These are phyloP conservation scores for Spathaspora passalidarum DNA, from an alignment of 805 yeast species.

Conservation along the genomic window DNA sequence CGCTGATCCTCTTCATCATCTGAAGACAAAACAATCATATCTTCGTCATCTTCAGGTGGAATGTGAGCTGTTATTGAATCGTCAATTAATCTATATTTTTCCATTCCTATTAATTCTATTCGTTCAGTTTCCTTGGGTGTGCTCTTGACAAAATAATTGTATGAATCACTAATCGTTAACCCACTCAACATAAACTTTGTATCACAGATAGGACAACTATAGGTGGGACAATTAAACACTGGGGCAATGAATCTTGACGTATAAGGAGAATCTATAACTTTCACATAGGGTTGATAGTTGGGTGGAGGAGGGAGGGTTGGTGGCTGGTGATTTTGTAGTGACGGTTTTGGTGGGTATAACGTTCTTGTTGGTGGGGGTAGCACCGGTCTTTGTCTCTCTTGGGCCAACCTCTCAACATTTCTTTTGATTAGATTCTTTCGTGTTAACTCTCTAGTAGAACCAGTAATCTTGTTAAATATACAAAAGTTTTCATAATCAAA, in stretches of 20 bases:
- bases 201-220: constrained; percentile 43
- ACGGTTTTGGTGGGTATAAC: neutral
- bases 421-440: constrained; percentile 18
- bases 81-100: constrained; percentile 31
- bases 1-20: constrained; percentile 25
- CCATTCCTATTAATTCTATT: constrained; percentile 34
- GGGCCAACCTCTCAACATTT: constrained; percentile 6
- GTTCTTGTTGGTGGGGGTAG: constrained; percentile 1
- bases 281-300: constrained; percentile 1
- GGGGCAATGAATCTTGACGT: constrained; percentile 8
- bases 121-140: constrained; percentile 32
- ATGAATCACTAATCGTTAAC: constrained; percentile 35
- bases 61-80: constrained; percentile 12
- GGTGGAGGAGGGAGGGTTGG: neutral
- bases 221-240: constrained; percentile 19
- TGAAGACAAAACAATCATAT: constrained; percentile 28
- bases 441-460: constrained; percentile 24
- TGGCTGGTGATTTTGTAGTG: neutral
- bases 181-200: constrained; percentile 29
- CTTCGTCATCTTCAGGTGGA: constrained; percentile 11
- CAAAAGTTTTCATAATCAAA: constrained; percentile 43
- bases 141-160: constrained; percentile 39
- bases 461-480: constrained; percentile 32
- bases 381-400: constrained; percentile 3
- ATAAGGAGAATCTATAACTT: neutral